Percentiles rank a stretch among this genome's conserved stretches.
phyloP scores from a whole-genome alignment of 2,329 filamentous ascomycete genomes.

The Parastagonospora avenae region DNA sequence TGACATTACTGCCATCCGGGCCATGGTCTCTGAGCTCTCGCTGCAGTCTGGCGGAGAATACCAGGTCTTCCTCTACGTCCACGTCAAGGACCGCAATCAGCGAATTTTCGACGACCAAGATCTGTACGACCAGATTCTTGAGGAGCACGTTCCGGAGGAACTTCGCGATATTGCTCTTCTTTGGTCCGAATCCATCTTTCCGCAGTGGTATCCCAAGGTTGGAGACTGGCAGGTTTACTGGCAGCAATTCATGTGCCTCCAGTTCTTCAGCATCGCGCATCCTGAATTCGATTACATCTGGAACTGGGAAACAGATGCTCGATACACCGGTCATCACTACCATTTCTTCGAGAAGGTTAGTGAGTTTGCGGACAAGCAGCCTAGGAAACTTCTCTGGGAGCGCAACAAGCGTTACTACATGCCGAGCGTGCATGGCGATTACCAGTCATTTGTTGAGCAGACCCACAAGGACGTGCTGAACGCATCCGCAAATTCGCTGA shows the following conservation, averaged over 20 bases:
- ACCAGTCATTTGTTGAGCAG: constrained; percentile 51
- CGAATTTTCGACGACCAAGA: constrained; percentile 65
- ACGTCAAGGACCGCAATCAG: constrained; percentile 59
- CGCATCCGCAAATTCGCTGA: constrained; percentile 44
- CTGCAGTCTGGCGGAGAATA: constrained; percentile 55
- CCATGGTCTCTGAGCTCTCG: constrained; percentile 53
- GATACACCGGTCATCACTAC: constrained; percentile 81
- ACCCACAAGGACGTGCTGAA: constrained; percentile 50
- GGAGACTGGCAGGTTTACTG: constrained; percentile 57
- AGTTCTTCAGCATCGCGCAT: constrained; percentile 76
- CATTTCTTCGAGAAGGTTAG: constrained; percentile 72
- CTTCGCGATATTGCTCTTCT: constrained; percentile 73
- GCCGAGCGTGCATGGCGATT: constrained; percentile 58
- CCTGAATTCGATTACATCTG: constrained; percentile 79
- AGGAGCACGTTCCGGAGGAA: constrained; percentile 69
- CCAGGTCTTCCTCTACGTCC: constrained; percentile 54
- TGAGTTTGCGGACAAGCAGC: constrained; percentile 59
- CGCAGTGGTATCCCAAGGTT: constrained; percentile 56
- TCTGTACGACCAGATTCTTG: constrained; percentile 65
- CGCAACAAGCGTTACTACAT: constrained; percentile 63
- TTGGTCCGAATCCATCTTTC: constrained; percentile 67
- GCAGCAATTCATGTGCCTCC: constrained; percentile 72
- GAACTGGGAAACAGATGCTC: constrained; percentile 87
- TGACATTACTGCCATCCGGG: constrained; percentile 52
- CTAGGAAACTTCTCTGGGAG: constrained; percentile 64